Conservation (phyloP, 192 early-diverging fungal species). For the Coemansia sp. region DNA sequence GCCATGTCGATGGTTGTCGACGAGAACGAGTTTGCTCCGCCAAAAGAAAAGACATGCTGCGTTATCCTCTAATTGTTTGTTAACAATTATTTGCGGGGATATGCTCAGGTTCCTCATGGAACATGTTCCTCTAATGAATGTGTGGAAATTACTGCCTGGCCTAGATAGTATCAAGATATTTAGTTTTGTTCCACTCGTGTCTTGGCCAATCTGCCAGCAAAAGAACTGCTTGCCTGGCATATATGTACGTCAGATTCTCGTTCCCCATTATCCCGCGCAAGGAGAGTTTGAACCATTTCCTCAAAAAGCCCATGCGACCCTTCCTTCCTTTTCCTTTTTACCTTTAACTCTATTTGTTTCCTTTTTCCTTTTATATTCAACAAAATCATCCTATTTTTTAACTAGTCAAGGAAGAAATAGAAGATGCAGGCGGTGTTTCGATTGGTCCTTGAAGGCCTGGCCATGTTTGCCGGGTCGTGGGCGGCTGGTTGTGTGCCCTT, state of each 20-base stretch:
- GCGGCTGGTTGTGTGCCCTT: slow-evolving; percentile 85
- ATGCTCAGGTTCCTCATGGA: background rate
- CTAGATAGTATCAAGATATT: background rate
- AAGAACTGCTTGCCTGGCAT: too few relatives aligned
- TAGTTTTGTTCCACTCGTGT: background rate
- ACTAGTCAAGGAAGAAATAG: background rate
- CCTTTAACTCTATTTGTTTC: background rate
- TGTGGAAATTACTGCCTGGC: background rate
- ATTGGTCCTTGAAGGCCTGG: slow-evolving; percentile 53
- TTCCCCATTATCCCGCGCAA: background rate
- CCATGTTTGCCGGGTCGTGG: slow-evolving; percentile 87
- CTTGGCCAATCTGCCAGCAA: background rate
- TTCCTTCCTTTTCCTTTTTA: background rate
- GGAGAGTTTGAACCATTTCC: too few relatives aligned
- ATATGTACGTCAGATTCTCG: background rate
- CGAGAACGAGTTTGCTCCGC: slow-evolving; percentile 9
- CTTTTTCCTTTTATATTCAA: background rate
- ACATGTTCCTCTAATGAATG: background rate
- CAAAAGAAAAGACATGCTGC: slow-evolving; percentile 17
- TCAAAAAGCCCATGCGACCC: too few relatives aligned
- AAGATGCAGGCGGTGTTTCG: slow-evolving; percentile 47
- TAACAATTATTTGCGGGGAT: slow-evolving; percentile 1
- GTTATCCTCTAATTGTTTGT: slow-evolving; percentile 17
- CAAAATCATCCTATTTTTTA: background rate
- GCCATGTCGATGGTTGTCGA: slow-evolving; percentile 12